These are phyloP conservation scores for Nidularia pulvinata DNA, from an alignment of 768 basidiomycete genomes.

Conservation along the genomic window DNA sequence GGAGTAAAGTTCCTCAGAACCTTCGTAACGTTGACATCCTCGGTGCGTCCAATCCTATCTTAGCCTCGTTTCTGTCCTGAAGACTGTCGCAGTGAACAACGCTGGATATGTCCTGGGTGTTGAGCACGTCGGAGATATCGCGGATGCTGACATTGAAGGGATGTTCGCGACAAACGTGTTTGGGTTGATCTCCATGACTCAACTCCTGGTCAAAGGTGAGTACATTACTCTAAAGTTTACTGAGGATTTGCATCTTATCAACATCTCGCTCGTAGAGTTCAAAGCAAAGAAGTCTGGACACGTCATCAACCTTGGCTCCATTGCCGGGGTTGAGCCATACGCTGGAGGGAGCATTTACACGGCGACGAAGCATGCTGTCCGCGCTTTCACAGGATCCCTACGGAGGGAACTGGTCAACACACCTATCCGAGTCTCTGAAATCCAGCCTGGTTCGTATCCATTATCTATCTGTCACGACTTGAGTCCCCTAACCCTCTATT, in stretches of 20 bases:
- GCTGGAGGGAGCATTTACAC: constrained; percentile 92
- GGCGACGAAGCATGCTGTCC: constrained; percentile 87
- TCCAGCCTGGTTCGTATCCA: constrained; percentile 76
- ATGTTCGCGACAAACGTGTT: constrained; percentile 86
- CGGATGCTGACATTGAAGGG: constrained; percentile 74
- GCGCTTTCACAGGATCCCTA: constrained; percentile 82
- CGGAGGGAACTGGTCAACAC: constrained; percentile 91
- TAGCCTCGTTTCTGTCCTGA: background rate
- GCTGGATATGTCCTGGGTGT: constrained; percentile 91
- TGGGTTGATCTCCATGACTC: constrained; percentile 83
- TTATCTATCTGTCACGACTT: constrained; percentile 7
- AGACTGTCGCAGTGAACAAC: constrained; percentile 41
- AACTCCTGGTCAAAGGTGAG: constrained; percentile 62
- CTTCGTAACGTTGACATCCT: constrained; percentile 81
- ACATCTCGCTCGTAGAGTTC: constrained; percentile 53
- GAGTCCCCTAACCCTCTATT: background rate
- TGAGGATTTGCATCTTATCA: background rate
- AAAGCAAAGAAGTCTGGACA: constrained; percentile 78
- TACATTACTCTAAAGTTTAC: background rate
- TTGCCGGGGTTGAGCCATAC: constrained; percentile 89
- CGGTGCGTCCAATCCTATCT: constrained; percentile 43
- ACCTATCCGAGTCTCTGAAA: constrained; percentile 90
- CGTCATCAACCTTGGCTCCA: constrained; percentile 94
- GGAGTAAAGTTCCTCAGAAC: constrained; percentile 69
- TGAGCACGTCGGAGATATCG: constrained; percentile 84